Conservation (phyloP, 2,329 filamentous ascomycete species). For the Xylariaceae sp. region DNA sequence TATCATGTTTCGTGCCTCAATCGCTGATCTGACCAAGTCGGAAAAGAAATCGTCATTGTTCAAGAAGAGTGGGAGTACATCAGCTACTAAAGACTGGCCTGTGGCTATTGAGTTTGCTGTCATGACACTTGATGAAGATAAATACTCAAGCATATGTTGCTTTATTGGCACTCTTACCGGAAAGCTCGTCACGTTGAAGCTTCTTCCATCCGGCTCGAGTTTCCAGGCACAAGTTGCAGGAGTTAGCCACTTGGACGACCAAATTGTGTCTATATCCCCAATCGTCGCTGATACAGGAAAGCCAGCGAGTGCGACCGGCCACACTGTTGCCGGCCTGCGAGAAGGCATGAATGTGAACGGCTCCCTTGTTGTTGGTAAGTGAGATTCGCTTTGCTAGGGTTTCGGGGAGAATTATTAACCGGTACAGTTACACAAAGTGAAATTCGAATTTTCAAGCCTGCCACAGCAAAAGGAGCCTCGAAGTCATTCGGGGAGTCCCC, state of each 20-base stretch:
- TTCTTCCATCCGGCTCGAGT: slow-evolving; percentile 71
- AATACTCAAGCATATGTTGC: slow-evolving; percentile 90
- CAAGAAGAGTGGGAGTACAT: slow-evolving; percentile 49
- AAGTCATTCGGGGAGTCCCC: slow-evolving; percentile 82
- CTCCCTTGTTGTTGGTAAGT: slow-evolving; percentile 69
- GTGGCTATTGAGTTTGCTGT: slow-evolving; percentile 87
- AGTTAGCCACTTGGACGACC: slow-evolving; percentile 62
- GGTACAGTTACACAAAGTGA: slow-evolving; percentile 62
- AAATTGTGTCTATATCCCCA: slow-evolving; percentile 72
- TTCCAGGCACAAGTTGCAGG: slow-evolving; percentile 75
- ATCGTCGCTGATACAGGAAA: slow-evolving; percentile 76
- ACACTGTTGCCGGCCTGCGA: slow-evolving; percentile 71
- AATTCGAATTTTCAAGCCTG: slow-evolving; percentile 84
- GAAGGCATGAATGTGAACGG: slow-evolving; percentile 75
- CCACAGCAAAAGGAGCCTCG: slow-evolving; percentile 82
- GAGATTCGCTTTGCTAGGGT: background rate
- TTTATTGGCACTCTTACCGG: slow-evolving; percentile 88
- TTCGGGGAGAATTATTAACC: slow-evolving; percentile 25
- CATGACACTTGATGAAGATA: slow-evolving; percentile 88
- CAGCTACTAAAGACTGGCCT: slow-evolving; percentile 65
- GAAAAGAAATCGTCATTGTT: slow-evolving; percentile 75
- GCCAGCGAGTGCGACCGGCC: slow-evolving; percentile 71
- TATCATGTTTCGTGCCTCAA: slow-evolving; percentile 72
- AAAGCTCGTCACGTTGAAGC: slow-evolving; percentile 83
- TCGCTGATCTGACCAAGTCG: slow-evolving; percentile 72